Percentiles rank a stretch among this genome's conserved stretches.
Conservation (phyloP, 2,329 filamentous ascomycete species). For the Hypoxylon sp. region DNA sequence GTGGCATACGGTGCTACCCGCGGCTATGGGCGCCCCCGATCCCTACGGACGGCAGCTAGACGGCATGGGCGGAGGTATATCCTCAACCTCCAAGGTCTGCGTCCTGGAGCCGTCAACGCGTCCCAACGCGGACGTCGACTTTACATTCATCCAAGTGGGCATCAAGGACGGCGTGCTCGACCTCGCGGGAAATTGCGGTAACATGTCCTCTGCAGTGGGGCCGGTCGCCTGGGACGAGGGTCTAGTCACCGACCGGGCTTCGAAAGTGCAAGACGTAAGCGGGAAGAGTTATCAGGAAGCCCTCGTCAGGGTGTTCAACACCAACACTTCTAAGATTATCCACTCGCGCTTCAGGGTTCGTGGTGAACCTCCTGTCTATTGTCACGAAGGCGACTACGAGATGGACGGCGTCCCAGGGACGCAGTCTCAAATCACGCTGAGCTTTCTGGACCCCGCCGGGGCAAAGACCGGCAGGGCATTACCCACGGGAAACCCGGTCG, state of each 20-base stretch:
- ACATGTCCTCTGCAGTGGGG: constrained; percentile 69
- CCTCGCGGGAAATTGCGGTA: constrained; percentile 70
- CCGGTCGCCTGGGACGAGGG: constrained; percentile 69
- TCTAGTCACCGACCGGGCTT: constrained; percentile 53
- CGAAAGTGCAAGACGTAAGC: constrained; percentile 8
- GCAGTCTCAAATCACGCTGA: constrained; percentile 53
- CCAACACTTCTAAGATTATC: constrained; percentile 53
- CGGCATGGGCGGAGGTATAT: constrained; percentile 77
- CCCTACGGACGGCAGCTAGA: constrained; percentile 76
- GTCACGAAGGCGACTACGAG: constrained; percentile 51
- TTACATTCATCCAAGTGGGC: constrained; percentile 63
- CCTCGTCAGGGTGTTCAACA: constrained; percentile 51
- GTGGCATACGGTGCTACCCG: constrained; percentile 50
- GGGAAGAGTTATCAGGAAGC: constrained; percentile 35
- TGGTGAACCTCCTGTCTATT: constrained; percentile 46
- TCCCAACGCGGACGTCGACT: constrained; percentile 49
- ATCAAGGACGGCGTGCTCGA: constrained; percentile 66
- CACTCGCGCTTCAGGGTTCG: constrained; percentile 54
- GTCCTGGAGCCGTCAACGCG: constrained; percentile 67
- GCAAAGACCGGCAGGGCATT: constrained; percentile 57
- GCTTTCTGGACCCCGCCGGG: constrained; percentile 57
- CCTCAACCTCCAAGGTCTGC: constrained; percentile 78
- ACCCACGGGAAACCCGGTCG: constrained; percentile 55
- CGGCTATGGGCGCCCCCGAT: constrained; percentile 59
- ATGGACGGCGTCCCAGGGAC: constrained; percentile 58